Evolutionary conservation across 441 rosid genomes (phyloP).

Genomic region (Arabidopsis lyrata): DNA sequence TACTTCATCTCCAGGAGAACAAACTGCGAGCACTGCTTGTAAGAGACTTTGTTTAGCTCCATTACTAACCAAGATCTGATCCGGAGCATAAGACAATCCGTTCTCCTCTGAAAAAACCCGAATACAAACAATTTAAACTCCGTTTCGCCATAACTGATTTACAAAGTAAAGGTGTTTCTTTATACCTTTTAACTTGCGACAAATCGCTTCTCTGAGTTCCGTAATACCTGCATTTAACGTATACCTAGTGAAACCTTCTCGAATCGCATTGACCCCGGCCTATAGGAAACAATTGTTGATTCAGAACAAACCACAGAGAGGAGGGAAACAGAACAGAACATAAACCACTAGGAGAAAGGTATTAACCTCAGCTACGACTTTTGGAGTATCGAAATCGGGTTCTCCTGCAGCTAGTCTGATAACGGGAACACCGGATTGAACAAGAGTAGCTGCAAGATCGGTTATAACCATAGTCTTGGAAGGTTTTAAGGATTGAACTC

Average conservation of each 20-base stretch:
- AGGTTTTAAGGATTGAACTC: slow-evolving; percentile 83
- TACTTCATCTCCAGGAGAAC: slow-evolving; percentile 97
- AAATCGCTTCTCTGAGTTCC: slow-evolving; percentile 84
- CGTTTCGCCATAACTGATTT: not conserved
- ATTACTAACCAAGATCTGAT: slow-evolving; percentile 91
- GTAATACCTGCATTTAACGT: slow-evolving; percentile 86
- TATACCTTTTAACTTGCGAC: slow-evolving; percentile 79
- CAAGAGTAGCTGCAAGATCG: slow-evolving; percentile 91
- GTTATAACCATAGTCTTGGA: slow-evolving; percentile 94
- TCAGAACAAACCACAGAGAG: not conserved
- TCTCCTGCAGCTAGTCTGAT: slow-evolving; percentile 96
- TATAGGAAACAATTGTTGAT: slow-evolving; percentile 23
- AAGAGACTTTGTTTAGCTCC: slow-evolving; percentile 90
- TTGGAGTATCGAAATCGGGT: slow-evolving; percentile 96
- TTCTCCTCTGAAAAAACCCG: slow-evolving; percentile 70
- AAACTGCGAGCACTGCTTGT: slow-evolving; percentile 91
- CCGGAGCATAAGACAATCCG: slow-evolving; percentile 77
- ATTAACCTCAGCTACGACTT: slow-evolving; percentile 73
- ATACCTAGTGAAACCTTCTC: slow-evolving; percentile 90
- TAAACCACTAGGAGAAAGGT: slow-evolving; percentile 9
- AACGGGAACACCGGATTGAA: slow-evolving; percentile 86
- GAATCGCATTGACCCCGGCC: slow-evolving; percentile 97
- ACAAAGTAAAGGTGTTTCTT: slow-evolving; percentile 11
- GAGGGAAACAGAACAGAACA: slow-evolving; percentile 6
- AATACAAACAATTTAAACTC: slow-evolving; percentile 2